phyloP scores from a whole-genome alignment of 345 rosid species.

The Zanthoxylum bungeanum region DNA sequence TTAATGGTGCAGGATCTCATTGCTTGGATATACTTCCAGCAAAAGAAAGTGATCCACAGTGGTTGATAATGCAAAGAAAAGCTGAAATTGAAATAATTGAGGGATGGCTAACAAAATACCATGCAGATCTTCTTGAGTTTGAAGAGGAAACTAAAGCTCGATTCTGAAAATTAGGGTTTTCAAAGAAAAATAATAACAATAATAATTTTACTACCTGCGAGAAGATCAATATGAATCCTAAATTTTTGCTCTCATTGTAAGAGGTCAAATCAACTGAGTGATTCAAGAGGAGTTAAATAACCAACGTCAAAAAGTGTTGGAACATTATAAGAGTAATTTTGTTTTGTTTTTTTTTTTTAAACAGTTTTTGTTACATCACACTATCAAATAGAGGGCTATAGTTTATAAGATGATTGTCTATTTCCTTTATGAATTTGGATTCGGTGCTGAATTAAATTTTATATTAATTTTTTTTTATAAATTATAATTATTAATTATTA shows the following conservation, averaged over 20 bases:
- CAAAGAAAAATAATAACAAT: no score
- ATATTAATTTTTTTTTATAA: no score
- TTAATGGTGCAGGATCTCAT: slow-evolving; percentile 35
- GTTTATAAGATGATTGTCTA: no score
- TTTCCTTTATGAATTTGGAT: no score
- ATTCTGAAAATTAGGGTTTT: background rate
- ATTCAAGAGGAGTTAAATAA: background rate
- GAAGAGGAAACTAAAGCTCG: background rate
- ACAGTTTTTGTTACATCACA: background rate
- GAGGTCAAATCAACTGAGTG: background rate
- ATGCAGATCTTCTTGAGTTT: slow-evolving; percentile 15
- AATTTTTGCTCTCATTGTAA: no score
- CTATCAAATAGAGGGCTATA: background rate
- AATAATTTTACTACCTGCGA: background rate
- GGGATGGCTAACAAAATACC: slow-evolving; percentile 33
- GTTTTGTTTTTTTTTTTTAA: no score
- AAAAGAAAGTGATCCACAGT: slow-evolving; percentile 25
- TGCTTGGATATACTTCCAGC: slow-evolving; percentile 32
- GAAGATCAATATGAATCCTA: no score
- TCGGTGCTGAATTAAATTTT: no score
- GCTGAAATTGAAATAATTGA: slow-evolving; percentile 27
- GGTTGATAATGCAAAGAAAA: slow-evolving; percentile 34
- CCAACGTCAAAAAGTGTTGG: background rate
- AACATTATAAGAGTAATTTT: background rate
- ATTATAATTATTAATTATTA: no score